Evolutionary conservation across 2,329 filamentous ascomycete genomes (phyloP), one percentile per base, ranked within the genome.

Genomic region (Sporothrix brasiliensis): DNA sequence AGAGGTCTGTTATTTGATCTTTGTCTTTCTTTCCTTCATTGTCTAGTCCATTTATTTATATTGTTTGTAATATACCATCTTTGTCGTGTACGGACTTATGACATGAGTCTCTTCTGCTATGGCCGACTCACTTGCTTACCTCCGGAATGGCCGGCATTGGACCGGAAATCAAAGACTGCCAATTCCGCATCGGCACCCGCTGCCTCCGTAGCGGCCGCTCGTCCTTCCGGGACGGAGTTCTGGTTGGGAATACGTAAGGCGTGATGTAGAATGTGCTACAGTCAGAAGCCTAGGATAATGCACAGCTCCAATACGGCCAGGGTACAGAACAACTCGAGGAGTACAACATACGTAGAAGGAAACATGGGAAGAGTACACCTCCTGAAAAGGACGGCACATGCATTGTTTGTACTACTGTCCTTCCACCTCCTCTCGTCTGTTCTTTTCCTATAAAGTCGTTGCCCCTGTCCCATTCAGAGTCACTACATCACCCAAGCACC

Each of bases 81-180:
- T 56, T 19, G 21, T 34, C 19, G 24, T n/a, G 13, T 9, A 27
- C 58, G 58, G 58, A 61, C 58, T 61, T 61, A 61, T 47, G 58
- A 47, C 39, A 61, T 47, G 39, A 47, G 58, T 30, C 39, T 24
- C 9, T 4, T n/a, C 10, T 39, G 4, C 19, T 34, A 11, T 56
- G 9, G 49, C 49, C 16, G 49, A n/a, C n/a, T 52, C 5, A n/a
- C 50, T 24, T n/a, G 7, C 50, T 53, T 34, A 34, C 27, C 13
- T 30, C 53, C 53, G 27, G 27, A 16, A 4, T 16, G 19, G 49
- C 34, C 58, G 58, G 58, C 44, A 61, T 61, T 61, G 58, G 11
- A 21, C 34, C n/a, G 53, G 53, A 27, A 11, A 7, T 41, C n/a
- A 19, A n/a, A 9, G n/a, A 11, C 54, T 39, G 14, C 58, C 30